phyloP scores from a whole-genome alignment of 1,284 basidiomycete genomes.

The Sphaerobolus stellatus region DNA sequence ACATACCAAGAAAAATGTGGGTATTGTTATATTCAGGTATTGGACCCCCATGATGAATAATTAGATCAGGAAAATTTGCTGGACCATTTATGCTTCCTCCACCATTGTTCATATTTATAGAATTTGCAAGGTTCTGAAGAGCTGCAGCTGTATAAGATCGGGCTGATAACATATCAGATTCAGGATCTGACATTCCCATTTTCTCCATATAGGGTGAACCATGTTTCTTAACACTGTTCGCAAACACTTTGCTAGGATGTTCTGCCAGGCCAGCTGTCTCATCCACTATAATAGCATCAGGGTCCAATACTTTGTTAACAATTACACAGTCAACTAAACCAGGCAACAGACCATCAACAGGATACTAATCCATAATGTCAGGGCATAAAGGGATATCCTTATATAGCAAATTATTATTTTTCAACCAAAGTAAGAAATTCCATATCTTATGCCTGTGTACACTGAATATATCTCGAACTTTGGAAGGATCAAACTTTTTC shows the following conservation, averaged over 20 bases:
- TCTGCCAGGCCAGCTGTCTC: neutral
- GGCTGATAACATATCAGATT: neutral
- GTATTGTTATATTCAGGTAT: slow-evolving; percentile 34
- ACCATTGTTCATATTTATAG: no score
- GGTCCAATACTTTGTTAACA: no score
- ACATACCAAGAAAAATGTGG: slow-evolving; percentile 32
- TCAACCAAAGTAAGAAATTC: slow-evolving; percentile 11
- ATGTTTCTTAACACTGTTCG: neutral
- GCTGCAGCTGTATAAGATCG: neutral
- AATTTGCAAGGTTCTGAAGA: slow-evolving; percentile 9
- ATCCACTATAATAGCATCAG: neutral
- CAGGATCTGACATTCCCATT: neutral
- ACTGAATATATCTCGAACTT: neutral
- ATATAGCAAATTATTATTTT: slow-evolving; percentile 19
- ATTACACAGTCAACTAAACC: neutral
- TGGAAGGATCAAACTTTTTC: slow-evolving; percentile 13
- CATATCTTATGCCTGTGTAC: neutral
- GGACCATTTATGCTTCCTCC: no score
- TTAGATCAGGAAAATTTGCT: neutral
- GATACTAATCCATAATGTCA: neutral
- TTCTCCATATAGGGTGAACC: neutral
- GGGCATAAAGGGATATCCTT: no score
- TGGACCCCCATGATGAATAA: slow-evolving; percentile 29
- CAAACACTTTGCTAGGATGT: neutral
- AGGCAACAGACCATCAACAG: slow-evolving; percentile 4